Evolutionary conservation across 1,139 yeast species (phyloP).

Genomic region (Blastobotrys buckinghamii): DNA sequence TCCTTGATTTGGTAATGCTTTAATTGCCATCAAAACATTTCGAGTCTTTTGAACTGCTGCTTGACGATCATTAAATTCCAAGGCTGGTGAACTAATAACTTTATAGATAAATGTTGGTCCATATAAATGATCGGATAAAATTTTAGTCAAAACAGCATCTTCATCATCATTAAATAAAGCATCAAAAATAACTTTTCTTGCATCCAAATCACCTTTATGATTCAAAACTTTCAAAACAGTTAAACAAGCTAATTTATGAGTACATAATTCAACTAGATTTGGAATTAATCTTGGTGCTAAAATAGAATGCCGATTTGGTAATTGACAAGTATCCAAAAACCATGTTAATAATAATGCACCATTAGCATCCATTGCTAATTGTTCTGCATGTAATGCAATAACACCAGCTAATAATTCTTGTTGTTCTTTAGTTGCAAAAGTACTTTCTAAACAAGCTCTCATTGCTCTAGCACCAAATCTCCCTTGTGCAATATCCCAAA

Average conservation of each 20-base stretch:
- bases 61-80: slow-evolving; percentile 44
- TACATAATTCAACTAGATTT: slow-evolving; percentile 58
- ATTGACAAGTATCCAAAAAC: slow-evolving; percentile 83
- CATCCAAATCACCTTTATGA: slow-evolving; percentile 52
- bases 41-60: slow-evolving; percentile 57
- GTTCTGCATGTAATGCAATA: slow-evolving; percentile 72
- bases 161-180: slow-evolving; percentile 45
- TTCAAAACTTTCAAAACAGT: slow-evolving; percentile 77
- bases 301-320: slow-evolving; percentile 51
- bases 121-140: slow-evolving; percentile 56
- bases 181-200: slow-evolving; percentile 57
- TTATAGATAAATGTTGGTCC: slow-evolving; percentile 87
- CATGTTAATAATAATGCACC: slow-evolving; percentile 89
- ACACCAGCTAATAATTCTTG: slow-evolving; percentile 71
- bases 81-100: slow-evolving; percentile 40
- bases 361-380: slow-evolving; percentile 74
- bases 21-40: slow-evolving; percentile 52
- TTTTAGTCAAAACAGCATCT: slow-evolving; percentile 37
- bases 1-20: slow-evolving; percentile 56
- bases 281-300: slow-evolving; percentile 57
- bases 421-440: slow-evolving; percentile 58
- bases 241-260: slow-evolving; percentile 81
- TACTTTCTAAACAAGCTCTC: slow-evolving; percentile 84
- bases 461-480: slow-evolving; percentile 95
- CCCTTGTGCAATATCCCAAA: slow-evolving; percentile 78